Evolutionary conservation across 176 grass and related monocot genomes (phyloP).

Genomic region (Dactylis glomerata): DNA sequence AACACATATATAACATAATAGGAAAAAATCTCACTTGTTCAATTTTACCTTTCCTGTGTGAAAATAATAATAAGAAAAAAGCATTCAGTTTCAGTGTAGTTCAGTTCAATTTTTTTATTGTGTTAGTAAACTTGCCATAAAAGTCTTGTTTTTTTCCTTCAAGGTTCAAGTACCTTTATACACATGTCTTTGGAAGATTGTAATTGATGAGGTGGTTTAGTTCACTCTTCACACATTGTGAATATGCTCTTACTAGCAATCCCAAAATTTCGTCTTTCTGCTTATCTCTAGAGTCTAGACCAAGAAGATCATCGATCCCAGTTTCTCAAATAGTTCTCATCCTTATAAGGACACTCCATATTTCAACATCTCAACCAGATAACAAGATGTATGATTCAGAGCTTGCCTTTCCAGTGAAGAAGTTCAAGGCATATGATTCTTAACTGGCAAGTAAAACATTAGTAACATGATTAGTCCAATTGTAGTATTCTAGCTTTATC

Average conservation of each 20-base stretch:
- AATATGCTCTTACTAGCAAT: conserved; percentile 2
- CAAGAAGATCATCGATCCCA: not conserved
- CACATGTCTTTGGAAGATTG: not conserved
- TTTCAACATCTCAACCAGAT: not conserved
- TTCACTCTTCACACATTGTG: not conserved
- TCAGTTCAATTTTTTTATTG: not conserved
- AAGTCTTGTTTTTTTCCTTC: not conserved
- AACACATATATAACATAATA: not conserved
- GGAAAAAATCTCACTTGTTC: not conserved
- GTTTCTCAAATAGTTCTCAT: not conserved
- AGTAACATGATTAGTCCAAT: not conserved
- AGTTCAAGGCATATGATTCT: not conserved
- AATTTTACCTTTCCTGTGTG: not conserved
- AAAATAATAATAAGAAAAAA: too few relatives aligned
- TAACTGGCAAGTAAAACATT: not conserved
- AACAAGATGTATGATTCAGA: conserved; percentile 11
- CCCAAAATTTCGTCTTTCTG: not conserved
- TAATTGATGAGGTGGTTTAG: not conserved
- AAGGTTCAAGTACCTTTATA: not conserved
- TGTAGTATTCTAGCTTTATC: not conserved
- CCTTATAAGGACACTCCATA: not conserved
- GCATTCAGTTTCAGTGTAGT: not conserved
- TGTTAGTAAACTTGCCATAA: conserved; percentile 15
- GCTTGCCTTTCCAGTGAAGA: not conserved
- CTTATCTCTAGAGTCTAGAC: conserved; percentile 11